Evolutionary conservation across 2,329 filamentous ascomycete species (phyloP).

Genomic region (Pleurostoma richardsiae): DNA sequence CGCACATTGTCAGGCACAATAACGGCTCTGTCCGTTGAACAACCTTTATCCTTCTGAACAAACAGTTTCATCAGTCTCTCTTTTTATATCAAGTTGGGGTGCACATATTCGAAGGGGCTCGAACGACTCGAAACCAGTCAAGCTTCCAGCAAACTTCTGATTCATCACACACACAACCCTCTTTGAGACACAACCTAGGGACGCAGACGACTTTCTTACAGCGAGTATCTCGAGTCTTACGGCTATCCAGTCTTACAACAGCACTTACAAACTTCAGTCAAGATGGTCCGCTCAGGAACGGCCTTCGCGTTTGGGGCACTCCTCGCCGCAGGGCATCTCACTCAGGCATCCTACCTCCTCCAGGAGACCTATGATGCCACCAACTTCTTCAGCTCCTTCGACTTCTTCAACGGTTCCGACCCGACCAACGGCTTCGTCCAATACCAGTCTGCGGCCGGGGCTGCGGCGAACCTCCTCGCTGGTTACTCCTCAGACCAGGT

Average conservation of each 20-base stretch:
- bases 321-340: slow-evolving; percentile 6
- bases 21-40: slow-evolving; percentile 2
- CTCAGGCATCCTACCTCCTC: slow-evolving; percentile 35
- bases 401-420: slow-evolving; percentile 54
- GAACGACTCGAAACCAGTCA: too few species aligned
- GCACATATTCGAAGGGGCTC: too few species aligned
- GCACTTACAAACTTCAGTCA: background rate
- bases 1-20: slow-evolving; percentile 12
- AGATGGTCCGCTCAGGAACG: background rate
- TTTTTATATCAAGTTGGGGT: too few species aligned
- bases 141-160: too few species aligned
- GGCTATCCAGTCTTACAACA: background rate
- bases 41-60: too few species aligned
- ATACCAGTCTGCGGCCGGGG: slow-evolving; percentile 57
- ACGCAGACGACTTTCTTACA: too few species aligned
- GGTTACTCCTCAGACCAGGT: slow-evolving; percentile 49
- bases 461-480: slow-evolving; percentile 53
- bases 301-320: background rate
- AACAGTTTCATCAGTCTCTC: too few species aligned
- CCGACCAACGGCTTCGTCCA: slow-evolving; percentile 72
- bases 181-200: too few species aligned
- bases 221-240: slow-evolving; percentile 6
- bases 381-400: slow-evolving; percentile 53
- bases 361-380: slow-evolving; percentile 40
- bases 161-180: too few species aligned